These are phyloP conservation scores for Ophiostoma perfectum DNA, from an alignment of 2,329 filamentous ascomycete species.

Conservation along the genomic window DNA sequence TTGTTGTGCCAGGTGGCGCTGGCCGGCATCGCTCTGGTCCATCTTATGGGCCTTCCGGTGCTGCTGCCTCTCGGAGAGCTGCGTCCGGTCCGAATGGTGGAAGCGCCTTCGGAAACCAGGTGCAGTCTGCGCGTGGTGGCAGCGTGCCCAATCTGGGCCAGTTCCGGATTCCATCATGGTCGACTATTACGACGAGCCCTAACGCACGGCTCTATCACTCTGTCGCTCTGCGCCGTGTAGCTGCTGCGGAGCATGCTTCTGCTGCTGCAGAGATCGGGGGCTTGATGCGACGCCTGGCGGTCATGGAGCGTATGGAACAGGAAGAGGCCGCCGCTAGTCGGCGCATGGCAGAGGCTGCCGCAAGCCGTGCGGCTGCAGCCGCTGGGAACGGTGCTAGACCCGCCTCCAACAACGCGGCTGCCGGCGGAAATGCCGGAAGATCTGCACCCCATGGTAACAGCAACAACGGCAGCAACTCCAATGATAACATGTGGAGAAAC, in stretches of 20 bases:
- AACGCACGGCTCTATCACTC: slow-evolving; percentile 57
- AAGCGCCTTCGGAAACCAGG: background rate
- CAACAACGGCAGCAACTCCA: slow-evolving; percentile 23
- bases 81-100: background rate
- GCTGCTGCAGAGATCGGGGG: slow-evolving; percentile 31
- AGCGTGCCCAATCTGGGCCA: slow-evolving; percentile 43
- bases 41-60: background rate
- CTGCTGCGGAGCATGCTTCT: slow-evolving; percentile 39
- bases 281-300: slow-evolving; percentile 31
- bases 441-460: slow-evolving; percentile 25
- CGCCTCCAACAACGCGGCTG: background rate
- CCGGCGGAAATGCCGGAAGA: slow-evolving; percentile 10
- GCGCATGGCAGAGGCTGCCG: slow-evolving; percentile 21
- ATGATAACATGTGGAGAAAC: slow-evolving; percentile 15
- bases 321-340: slow-evolving; percentile 32
- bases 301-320: slow-evolving; percentile 37
- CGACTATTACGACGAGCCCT: slow-evolving; percentile 48
- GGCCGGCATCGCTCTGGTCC: slow-evolving; percentile 22
- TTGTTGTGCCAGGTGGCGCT: background rate
- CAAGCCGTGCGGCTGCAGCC: slow-evolving; percentile 14
- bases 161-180: slow-evolving; percentile 58
- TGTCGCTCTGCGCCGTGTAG: slow-evolving; percentile 58
- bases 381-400: background rate
- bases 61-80: slow-evolving; percentile 14
- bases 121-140: slow-evolving; percentile 22